These are phyloP conservation scores for Diaporthe sp. DNA, from an alignment of 2,329 filamentous ascomycete species.

Conservation along the genomic window DNA sequence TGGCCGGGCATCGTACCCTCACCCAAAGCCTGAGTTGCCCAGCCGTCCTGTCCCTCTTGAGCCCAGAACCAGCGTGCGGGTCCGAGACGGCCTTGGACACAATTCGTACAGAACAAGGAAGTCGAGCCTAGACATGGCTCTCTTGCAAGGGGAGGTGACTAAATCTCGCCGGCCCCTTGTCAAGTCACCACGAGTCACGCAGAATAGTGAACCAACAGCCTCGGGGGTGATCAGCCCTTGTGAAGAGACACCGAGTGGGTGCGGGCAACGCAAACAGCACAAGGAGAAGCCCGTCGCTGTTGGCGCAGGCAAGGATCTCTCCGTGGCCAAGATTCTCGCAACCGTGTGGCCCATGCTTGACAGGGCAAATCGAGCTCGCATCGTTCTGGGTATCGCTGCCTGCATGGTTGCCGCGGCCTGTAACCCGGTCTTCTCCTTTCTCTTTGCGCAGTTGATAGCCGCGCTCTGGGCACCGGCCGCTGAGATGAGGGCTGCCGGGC, in stretches of 20 bases:
- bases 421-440: constrained; percentile 82
- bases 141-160: constrained; percentile 36
- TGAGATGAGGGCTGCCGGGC: constrained; percentile 63
- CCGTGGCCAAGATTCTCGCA: constrained; percentile 69
- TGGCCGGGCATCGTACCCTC: background rate
- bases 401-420: constrained; percentile 75
- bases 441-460: constrained; percentile 79
- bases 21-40: background rate
- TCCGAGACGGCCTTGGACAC: background rate
- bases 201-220: background rate
- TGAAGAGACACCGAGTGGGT: background rate
- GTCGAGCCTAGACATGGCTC: constrained; percentile 39
- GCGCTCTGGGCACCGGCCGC: constrained; percentile 72
- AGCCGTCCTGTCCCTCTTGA: background rate
- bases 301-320: constrained; percentile 38
- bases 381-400: constrained; percentile 73
- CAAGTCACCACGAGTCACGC: constrained; percentile 2
- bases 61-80: background rate
- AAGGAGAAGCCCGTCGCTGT: background rate
- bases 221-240: background rate
- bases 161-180: constrained; percentile 22
- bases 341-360: constrained; percentile 80
- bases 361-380: constrained; percentile 62
- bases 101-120: background rate
- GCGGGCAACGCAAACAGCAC: background rate